Evolutionary conservation across 2,329 filamentous ascomycete species (phyloP).

Genomic region (Alternaria ventricosa): DNA sequence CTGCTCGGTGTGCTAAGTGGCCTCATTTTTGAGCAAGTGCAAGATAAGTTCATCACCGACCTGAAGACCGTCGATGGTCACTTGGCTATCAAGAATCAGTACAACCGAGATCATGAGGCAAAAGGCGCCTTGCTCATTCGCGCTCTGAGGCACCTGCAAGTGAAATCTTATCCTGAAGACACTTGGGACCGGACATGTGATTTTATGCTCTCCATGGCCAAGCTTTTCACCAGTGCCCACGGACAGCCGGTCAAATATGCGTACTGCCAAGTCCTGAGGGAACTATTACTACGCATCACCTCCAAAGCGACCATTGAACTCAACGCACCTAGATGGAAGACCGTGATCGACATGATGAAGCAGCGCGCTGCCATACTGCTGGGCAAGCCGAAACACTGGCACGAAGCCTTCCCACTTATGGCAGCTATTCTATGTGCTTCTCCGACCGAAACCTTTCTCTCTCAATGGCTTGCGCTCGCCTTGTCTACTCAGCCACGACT

Average conservation of each 20-base stretch:
- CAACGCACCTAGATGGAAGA: conserved; percentile 81
- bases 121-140: conserved; percentile 86
- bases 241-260: conserved; percentile 90
- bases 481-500: conserved; percentile 78
- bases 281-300: conserved; percentile 84
- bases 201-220: conserved; percentile 81
- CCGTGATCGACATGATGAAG: conserved; percentile 80
- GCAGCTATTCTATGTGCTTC: conserved; percentile 88
- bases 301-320: conserved; percentile 80
- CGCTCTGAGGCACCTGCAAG: conserved; percentile 87
- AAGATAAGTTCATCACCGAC: conserved; percentile 80
- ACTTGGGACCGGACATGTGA: conserved; percentile 88
- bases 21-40: conserved; percentile 85
- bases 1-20: conserved; percentile 96
- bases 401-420: conserved; percentile 84
- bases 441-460: conserved; percentile 79
- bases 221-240: conserved; percentile 82
- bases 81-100: conserved; percentile 71
- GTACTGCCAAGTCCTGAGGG: conserved; percentile 91
- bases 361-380: conserved; percentile 84
- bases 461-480: conserved; percentile 86
- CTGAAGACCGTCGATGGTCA: conserved; percentile 80
- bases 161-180: conserved; percentile 75
- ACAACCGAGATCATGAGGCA: conserved; percentile 73
- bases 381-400: conserved; percentile 91